A percentile compares a stretch with the other conserved stretches of the same genome.
Evolutionary conservation across 2,329 filamentous ascomycete species (phyloP).

Genomic region (Hypoxylon sp.): DNA sequence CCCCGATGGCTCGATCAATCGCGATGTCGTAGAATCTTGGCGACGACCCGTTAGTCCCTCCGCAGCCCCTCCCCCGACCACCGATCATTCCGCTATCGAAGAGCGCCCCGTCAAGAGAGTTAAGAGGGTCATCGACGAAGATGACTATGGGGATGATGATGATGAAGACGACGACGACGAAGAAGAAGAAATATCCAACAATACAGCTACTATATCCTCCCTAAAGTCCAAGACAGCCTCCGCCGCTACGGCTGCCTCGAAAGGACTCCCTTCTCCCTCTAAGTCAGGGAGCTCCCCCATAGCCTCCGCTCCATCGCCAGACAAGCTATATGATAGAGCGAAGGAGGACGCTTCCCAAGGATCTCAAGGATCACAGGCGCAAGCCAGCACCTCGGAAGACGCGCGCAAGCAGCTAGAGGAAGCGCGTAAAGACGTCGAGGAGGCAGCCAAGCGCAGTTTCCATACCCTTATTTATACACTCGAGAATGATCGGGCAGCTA

Average conservation of each 20-base stretch:
- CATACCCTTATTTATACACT: constrained; percentile 95
- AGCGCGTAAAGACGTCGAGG: constrained; percentile 90
- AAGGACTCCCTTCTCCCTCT: constrained; percentile 75
- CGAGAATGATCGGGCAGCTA: constrained; percentile 94
- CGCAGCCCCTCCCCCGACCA: constrained; percentile 66
- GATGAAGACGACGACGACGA: constrained; percentile 80
- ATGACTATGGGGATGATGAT: constrained; percentile 89
- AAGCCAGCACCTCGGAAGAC: constrained; percentile 83
- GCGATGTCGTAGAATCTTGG: constrained; percentile 68
- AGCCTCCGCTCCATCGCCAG: constrained; percentile 73
- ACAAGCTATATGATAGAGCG: constrained; percentile 68
- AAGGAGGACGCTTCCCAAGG: constrained; percentile 66
- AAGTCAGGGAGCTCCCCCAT: constrained; percentile 78
- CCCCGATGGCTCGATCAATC: constrained; percentile 68
- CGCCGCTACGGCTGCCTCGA: constrained; percentile 63
- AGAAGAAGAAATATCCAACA: constrained; percentile 70
- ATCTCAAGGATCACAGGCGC: constrained; percentile 52
- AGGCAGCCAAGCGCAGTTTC: constrained; percentile 90
- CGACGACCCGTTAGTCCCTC: constrained; percentile 60
- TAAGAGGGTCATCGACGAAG: constrained; percentile 84
- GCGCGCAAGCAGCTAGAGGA: constrained; percentile 94
- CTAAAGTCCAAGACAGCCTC: constrained; percentile 63
- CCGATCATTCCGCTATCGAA: constrained; percentile 70
- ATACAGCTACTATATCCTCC: constrained; percentile 66
- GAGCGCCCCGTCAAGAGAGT: constrained; percentile 80